These are phyloP conservation scores for Mortierella sp. DNA, from an alignment of 371 early-diverging fungal species.

Conservation along the genomic window DNA sequence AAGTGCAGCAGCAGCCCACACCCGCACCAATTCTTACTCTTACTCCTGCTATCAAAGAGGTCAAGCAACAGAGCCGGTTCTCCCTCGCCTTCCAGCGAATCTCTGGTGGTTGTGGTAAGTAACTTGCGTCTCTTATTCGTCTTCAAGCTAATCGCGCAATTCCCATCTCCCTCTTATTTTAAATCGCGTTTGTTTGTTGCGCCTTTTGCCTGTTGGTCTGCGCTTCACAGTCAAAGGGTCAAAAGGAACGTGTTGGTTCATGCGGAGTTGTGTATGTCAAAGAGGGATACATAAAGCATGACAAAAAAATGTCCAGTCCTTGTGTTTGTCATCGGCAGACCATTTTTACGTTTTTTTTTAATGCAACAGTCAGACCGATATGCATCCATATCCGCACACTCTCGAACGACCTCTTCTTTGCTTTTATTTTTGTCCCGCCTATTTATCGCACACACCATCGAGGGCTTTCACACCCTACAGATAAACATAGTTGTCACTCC, in stretches of 20 bases:
- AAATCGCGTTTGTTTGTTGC: too few species aligned
- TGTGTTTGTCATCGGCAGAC: not conserved
- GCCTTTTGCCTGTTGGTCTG: too few species aligned
- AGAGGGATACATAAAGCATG: not conserved
- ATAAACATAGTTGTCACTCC: too few species aligned
- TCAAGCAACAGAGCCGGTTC: constrained; percentile 1
- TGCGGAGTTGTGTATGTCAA: not conserved
- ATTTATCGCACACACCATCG: too few species aligned
- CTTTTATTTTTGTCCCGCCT: too few species aligned
- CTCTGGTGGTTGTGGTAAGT: constrained; percentile 11
- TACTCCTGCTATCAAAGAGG: not conserved
- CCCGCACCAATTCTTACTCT: not conserved
- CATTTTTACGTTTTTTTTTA: too few species aligned
- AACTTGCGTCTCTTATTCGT: not conserved
- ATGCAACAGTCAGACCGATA: too few species aligned
- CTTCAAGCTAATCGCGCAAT: not conserved
- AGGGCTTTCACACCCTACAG: too few species aligned
- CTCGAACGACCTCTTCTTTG: too few species aligned
- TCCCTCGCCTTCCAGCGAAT: not conserved
- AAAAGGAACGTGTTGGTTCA: not conserved
- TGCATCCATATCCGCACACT: too few species aligned
- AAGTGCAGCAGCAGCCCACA: not conserved
- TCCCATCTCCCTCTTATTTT: too few species aligned
- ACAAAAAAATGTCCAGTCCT: not conserved
- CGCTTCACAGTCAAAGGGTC: not conserved